phyloP scores from a whole-genome alignment of 768 basidiomycete genomes.

The Lentinula lateritia region DNA sequence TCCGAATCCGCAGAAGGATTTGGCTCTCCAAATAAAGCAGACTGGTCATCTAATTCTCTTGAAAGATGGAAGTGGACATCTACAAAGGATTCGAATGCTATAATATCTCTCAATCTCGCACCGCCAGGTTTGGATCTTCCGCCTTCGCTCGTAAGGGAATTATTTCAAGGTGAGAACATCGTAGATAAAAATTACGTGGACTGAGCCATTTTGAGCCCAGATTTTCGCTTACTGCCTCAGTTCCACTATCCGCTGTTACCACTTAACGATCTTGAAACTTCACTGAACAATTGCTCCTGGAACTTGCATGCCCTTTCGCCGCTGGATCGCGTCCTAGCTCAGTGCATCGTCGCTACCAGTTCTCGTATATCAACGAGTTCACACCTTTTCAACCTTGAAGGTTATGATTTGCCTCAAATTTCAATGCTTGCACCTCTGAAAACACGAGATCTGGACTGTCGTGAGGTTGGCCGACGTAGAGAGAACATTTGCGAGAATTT shows the following conservation, averaged over 20 bases:
- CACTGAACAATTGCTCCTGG: conserved; percentile 1
- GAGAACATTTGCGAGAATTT: neutral
- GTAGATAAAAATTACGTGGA: too few relatives aligned
- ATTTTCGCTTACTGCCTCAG: neutral
- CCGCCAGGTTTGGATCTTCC: neutral
- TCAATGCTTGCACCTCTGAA: neutral
- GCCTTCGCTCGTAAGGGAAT: neutral
- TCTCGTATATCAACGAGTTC: conserved; percentile 5
- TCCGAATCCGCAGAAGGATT: neutral
- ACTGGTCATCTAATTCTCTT: neutral
- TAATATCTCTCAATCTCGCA: neutral
- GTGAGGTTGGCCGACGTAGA: neutral
- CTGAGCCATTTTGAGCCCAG: neutral
- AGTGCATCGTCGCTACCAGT: conserved; percentile 9
- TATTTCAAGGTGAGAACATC: conserved; percentile 4
- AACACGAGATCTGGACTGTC: neutral
- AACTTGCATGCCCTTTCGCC: conserved; percentile 4
- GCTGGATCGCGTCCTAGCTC: conserved; percentile 6
- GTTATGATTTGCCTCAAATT: neutral
- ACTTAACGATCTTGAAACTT: neutral
- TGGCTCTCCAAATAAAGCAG: too few relatives aligned
- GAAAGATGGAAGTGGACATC: neutral
- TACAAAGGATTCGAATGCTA: neutral
- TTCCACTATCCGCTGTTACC: conserved; percentile 4
- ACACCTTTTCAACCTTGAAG: conserved; percentile 1